A percentile compares a stretch with the other conserved stretches of the same genome.
Conservation (phyloP, 352 stramenopile genomes). For the Elongisporangium undulatum region DNA sequence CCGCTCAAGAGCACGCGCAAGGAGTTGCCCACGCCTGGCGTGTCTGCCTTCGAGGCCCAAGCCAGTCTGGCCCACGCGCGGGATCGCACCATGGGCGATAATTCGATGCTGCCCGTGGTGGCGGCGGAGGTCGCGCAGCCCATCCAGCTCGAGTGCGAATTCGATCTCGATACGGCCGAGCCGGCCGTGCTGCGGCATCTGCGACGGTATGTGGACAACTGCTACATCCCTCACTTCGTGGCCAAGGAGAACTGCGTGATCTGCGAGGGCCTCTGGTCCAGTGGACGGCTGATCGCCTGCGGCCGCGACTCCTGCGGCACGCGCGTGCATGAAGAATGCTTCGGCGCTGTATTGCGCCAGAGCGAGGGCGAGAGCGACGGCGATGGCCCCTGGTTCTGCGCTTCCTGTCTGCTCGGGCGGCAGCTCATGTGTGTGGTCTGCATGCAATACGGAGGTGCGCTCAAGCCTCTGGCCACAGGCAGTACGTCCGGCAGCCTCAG, state of each 20-base stretch:
- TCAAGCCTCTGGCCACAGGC: conserved; percentile 55
- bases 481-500: conserved; percentile 1
- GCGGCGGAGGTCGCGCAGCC: conserved; percentile 3
- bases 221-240: conserved; percentile 71
- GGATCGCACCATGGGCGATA: conserved; percentile 3
- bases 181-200: conserved; percentile 49
- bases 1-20: conserved; percentile 13
- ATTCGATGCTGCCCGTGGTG: conserved; percentile 15
- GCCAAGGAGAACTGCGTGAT: conserved; percentile 74
- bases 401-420: conserved; percentile 68
- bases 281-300: conserved; percentile 56
- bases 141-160: conserved; percentile 51
- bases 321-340: conserved; percentile 80
- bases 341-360: conserved; percentile 63
- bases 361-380: conserved; percentile 13
- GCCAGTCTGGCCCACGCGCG: conserved; percentile 3
- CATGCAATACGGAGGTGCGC: conserved; percentile 69
- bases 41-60: conserved; percentile 18
- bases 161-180: conserved; percentile 59
- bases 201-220: conserved; percentile 72
- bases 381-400: conserved; percentile 68
- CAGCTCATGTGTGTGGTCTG: conserved; percentile 71
- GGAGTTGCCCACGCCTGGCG: conserved; percentile 15
- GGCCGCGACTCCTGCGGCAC: conserved; percentile 63
- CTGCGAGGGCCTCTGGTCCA: conserved; percentile 83